phyloP scores from a whole-genome alignment of 2,329 filamentous ascomycete species.

The Cyphellophora europaea region DNA sequence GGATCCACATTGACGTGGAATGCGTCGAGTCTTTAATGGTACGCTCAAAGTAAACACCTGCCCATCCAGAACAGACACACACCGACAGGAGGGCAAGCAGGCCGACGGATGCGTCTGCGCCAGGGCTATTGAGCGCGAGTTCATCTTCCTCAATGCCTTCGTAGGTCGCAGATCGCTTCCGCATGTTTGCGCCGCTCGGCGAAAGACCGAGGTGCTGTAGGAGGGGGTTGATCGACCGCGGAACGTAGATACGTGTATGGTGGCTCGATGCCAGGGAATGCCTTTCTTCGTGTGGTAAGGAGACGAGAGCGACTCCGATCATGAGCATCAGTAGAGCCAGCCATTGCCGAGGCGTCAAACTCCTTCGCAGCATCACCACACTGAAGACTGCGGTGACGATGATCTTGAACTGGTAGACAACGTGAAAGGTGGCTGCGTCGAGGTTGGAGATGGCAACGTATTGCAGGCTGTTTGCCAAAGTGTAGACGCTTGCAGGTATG shows the following conservation, averaged over 20 bases:
- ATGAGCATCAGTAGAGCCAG: conserved; percentile 69
- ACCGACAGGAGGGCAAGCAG: conserved; percentile 68
- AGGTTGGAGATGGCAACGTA: conserved; percentile 87
- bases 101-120: conserved; percentile 71
- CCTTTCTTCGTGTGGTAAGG: conserved; percentile 57
- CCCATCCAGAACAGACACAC: conserved; percentile 72
- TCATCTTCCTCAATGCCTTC: conserved; percentile 69
- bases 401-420: conserved; percentile 91
- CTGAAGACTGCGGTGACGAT: conserved; percentile 83
- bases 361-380: conserved; percentile 63
- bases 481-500: conserved; percentile 80
- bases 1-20: conserved; percentile 76
- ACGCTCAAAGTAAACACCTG: conserved; percentile 64
- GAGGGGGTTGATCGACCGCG: conserved; percentile 68
- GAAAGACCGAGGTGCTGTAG: conserved; percentile 50
- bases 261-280: conserved; percentile 52
- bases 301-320: conserved; percentile 74
- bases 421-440: conserved; percentile 86
- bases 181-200: conserved; percentile 34
- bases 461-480: conserved; percentile 84
- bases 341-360: conserved; percentile 68
- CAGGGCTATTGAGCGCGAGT: conserved; percentile 36
- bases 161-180: conserved; percentile 75
- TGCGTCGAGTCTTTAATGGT: conserved; percentile 76
- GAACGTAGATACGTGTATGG: conserved; percentile 52